Evolutionary conservation across 2,329 filamentous ascomycete genomes (phyloP), one percentile per base, ranked within the genome.

Genomic region (Sporothrix pseudoabietina): DNA sequence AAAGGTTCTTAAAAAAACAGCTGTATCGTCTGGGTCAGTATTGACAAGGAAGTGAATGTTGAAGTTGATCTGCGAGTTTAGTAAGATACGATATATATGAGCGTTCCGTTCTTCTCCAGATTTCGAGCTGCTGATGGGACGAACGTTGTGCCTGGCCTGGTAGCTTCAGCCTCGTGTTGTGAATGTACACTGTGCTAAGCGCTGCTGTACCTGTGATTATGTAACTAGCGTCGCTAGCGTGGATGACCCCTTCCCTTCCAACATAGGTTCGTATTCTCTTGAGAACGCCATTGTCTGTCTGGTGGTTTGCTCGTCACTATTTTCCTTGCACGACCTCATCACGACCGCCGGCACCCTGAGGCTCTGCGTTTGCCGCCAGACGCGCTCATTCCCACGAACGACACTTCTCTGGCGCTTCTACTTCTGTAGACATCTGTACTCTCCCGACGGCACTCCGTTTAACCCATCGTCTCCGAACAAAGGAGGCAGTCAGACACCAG

Each of bases 121-220:
- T 30, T 66, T 22, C 9, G 61, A 44, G 39, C 61, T 66, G 39
- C 19, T 30, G n/a, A 3, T 47, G 61, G 39, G 61, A 66, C 39
- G 61, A 66, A 30, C 39, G 22, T 6, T 66, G 22, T 47, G 39
- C 2, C 39, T 66, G 61, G 22, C 61, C 39, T 66, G 61, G 22
- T 39, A 47, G 39, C 61, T 66, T 19, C 39, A 47, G 61, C 39
- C n/a, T 66, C 47, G 61, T 4, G 8, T 30, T 47, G n/a, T 12
- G 61, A 66, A 19, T 66, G 39, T 47, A 26, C 65, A 68, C 65
- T 68, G 65, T 68, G 65, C 44, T 52, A 32, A 68, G 65, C 61
- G 39, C 44, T 68, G 44, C 44, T 49, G 12, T 19, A 1, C 44
- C 44, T 49, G 1, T 32, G 65, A 52, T 68, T 68, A 52, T 52